Conservation (phyloP, 1,284 basidiomycete species). For the Sporisorium iseilematis-ciliati region DNA sequence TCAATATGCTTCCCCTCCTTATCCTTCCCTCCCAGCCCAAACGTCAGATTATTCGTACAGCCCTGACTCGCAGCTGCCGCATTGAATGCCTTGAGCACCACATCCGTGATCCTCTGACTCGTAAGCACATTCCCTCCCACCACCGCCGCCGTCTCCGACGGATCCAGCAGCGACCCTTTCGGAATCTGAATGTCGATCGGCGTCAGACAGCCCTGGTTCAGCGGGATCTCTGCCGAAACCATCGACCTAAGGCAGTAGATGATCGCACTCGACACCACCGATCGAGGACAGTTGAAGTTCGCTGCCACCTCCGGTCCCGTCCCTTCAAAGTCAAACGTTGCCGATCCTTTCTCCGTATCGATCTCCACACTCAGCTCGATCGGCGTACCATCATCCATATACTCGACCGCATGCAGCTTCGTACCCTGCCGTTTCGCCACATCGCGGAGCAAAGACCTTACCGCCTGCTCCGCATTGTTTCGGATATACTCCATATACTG, state of each 20-base stretch:
- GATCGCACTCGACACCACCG: conserved; percentile 90
- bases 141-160: conserved; percentile 83
- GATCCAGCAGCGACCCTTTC: conserved; percentile 81
- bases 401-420: conserved; percentile 79
- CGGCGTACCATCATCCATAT: conserved; percentile 71
- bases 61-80: conserved; percentile 94
- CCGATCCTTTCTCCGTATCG: conserved; percentile 80
- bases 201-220: conserved; percentile 89
- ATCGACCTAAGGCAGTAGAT: conserved; percentile 94
- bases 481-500: conserved; percentile 75
- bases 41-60: conserved; percentile 88
- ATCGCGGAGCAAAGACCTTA: conserved; percentile 82
- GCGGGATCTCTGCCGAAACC: conserved; percentile 89
- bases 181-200: conserved; percentile 82
- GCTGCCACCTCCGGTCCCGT: conserved; percentile 89
- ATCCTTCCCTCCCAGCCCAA: conserved; percentile 88
- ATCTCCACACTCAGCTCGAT: conserved; percentile 86
- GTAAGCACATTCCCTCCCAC: conserved; percentile 94
- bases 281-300: conserved; percentile 81
- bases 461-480: conserved; percentile 87
- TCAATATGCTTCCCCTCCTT: conserved; percentile 79
- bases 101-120: conserved; percentile 92
- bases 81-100: conserved; percentile 91
- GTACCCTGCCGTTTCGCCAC: conserved; percentile 78
- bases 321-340: conserved; percentile 84